Evolutionary conservation across 2,329 filamentous ascomycete species (phyloP).

Genomic region (Paecilomyces variotii): DNA sequence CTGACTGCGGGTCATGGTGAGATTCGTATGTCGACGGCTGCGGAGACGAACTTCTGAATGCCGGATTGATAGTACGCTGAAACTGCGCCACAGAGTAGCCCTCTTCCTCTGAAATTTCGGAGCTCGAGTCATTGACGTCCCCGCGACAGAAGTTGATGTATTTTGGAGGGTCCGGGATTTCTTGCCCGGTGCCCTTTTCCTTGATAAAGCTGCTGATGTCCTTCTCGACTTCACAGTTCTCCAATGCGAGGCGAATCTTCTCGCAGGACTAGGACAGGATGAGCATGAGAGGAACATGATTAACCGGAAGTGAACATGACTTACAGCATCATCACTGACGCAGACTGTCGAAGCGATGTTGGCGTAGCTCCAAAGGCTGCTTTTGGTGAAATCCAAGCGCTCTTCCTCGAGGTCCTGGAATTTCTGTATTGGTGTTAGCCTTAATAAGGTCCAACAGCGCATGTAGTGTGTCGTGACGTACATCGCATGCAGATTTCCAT

Average conservation of each 20-base stretch:
- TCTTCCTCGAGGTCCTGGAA: slow-evolving; percentile 99
- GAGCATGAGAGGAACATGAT: slow-evolving; percentile 3
- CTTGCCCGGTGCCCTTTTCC: slow-evolving; percentile 83
- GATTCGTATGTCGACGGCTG: slow-evolving; percentile 90
- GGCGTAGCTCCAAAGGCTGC: slow-evolving; percentile 94
- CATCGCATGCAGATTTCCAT: slow-evolving; percentile 90
- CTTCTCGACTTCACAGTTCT: slow-evolving; percentile 94
- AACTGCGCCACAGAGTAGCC: slow-evolving; percentile 95
- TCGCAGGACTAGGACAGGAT: slow-evolving; percentile 61
- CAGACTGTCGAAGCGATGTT: slow-evolving; percentile 97
- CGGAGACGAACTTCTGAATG: slow-evolving; percentile 90
- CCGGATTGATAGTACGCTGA: slow-evolving; percentile 87
- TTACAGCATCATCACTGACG: slow-evolving; percentile 80
- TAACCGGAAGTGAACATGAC: slow-evolving; percentile 12
- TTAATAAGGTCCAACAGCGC: slow-evolving; percentile 11
- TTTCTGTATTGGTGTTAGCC: slow-evolving; percentile 49
- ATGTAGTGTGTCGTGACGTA: slow-evolving; percentile 22
- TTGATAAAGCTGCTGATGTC: slow-evolving; percentile 86
- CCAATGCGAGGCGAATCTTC: slow-evolving; percentile 85
- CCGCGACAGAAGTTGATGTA: slow-evolving; percentile 99
- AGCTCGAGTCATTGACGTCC: slow-evolving; percentile 64
- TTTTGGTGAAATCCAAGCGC: slow-evolving; percentile 92
- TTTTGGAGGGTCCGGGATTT: slow-evolving; percentile 92
- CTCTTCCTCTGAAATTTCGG: slow-evolving; percentile 81
- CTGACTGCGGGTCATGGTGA: slow-evolving; percentile 76